A percentile compares a stretch with the other conserved stretches of the same genome.
Evolutionary conservation across 805 yeast genomes (phyloP).

Genomic region (Candida parachauliodes): DNA sequence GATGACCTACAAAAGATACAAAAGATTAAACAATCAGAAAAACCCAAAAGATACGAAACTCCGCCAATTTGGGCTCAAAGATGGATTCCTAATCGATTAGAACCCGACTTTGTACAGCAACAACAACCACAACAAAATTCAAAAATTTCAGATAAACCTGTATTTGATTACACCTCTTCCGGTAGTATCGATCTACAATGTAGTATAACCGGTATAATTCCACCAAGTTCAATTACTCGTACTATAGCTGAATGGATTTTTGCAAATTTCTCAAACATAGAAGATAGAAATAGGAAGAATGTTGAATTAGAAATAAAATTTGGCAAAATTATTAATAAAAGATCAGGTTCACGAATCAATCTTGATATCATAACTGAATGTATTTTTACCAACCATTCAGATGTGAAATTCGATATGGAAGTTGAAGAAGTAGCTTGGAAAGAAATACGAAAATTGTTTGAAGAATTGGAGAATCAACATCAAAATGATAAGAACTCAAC

Average conservation of each 20-base stretch:
- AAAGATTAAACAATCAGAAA: slow-evolving; percentile 22
- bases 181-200: slow-evolving; percentile 39
- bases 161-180: slow-evolving; percentile 29
- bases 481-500: slow-evolving; percentile 37
- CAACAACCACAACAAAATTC: no score
- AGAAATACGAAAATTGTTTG: slow-evolving; percentile 52
- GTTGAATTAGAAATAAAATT: slow-evolving; percentile 74
- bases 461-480: slow-evolving; percentile 48
- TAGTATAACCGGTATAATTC: slow-evolving; percentile 70
- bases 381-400: slow-evolving; percentile 51
- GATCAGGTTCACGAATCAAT: slow-evolving; percentile 56
- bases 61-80: slow-evolving; percentile 86
- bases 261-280: slow-evolving; percentile 69
- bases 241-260: slow-evolving; percentile 87
- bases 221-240: slow-evolving; percentile 76
- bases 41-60: slow-evolving; percentile 58
- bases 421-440: slow-evolving; percentile 60
- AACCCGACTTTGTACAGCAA: not conserved
- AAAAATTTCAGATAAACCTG: slow-evolving; percentile 20
- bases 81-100: slow-evolving; percentile 45
- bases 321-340: slow-evolving; percentile 66
- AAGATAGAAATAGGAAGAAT: slow-evolving; percentile 47
- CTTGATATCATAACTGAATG: slow-evolving; percentile 70
- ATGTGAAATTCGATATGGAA: slow-evolving; percentile 60
- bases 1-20: slow-evolving; percentile 26